These are phyloP conservation scores for Arachis monticola DNA, from an alignment of 331 rosid genomes.

Conservation along the genomic window DNA sequence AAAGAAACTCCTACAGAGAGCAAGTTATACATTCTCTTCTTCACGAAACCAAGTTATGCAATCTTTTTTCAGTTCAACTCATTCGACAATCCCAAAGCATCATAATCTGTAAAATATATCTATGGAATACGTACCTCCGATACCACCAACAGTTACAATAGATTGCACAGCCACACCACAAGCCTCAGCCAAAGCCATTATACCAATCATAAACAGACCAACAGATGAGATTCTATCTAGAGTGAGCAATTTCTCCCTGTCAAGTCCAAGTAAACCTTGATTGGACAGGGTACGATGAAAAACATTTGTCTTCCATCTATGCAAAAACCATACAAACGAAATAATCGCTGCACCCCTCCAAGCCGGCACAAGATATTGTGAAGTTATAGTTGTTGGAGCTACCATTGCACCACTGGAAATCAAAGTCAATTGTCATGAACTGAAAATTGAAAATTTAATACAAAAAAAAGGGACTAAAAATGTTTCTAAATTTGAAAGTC, in stretches of 20 bases:
- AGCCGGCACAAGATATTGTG: constrained; percentile 65
- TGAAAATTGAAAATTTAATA: constrained; percentile 9
- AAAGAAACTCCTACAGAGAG: constrained; percentile 16
- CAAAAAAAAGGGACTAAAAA: constrained; percentile 18
- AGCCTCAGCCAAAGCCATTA: constrained; percentile 94
- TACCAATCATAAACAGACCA: constrained; percentile 80
- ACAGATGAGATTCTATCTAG: constrained; percentile 80
- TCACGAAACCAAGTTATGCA: constrained; percentile 2
- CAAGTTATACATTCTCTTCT: background rate
- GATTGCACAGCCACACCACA: constrained; percentile 97
- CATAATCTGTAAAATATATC: background rate
- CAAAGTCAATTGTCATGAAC: constrained; percentile 43
- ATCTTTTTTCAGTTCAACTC: constrained; percentile 6
- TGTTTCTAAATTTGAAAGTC: constrained; percentile 10
- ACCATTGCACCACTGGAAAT: constrained; percentile 79
- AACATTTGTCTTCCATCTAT: constrained; percentile 85
- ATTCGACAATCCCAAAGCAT: constrained; percentile 15
- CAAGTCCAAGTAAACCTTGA: constrained; percentile 55
- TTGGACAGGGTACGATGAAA: constrained; percentile 53
- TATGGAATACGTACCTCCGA: constrained; percentile 74
- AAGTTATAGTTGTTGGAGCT: constrained; percentile 83
- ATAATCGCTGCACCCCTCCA: constrained; percentile 85
- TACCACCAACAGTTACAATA: constrained; percentile 87
- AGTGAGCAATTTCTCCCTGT: constrained; percentile 73
- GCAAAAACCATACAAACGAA: constrained; percentile 85